Base-by-base conservation (phyloP, 768 basidiomycete species). In the Hortiboletus campestris region DNA sequence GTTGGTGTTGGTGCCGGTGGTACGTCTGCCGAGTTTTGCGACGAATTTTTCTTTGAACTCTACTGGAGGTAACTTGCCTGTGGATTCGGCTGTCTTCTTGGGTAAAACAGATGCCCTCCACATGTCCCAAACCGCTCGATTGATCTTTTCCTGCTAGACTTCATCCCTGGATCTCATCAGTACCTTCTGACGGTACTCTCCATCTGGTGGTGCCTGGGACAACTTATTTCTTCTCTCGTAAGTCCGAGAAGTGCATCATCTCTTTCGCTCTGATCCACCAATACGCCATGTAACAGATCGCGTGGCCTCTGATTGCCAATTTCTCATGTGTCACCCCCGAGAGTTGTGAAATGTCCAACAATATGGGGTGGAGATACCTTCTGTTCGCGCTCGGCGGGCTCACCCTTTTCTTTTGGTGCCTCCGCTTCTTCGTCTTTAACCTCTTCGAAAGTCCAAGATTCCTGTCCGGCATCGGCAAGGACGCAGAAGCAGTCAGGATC, bases 291-390 rank as follows among this genome's bases (percentile, higher is more conserved):
- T 42, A 25, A 25, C 39, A 82, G 81, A 63, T 85, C 56, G 83
- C 83, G 1, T 84, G 84, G 83, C 82, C 84, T 2, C 64, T 85
- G 25, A 80, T 84, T 14, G 73, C 79, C 14, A 80, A 82, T 58
- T 78, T 78, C 56, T 81, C 84, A 7, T 85, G 84, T 57, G 51
- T 74, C 0, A 59, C 66, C 4, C 17, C 70, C 0, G 55, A 53
- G 7, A 61, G 70, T 4, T 81, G 81, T 56, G 55, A 73, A 36
- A 75, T 71, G 46, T 65, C 73, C 3, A 59, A 79, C 19, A 85
- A 85, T 59, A 84, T 82, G 83, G 84, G 84, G 22, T 85, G 84
- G 84, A 73, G 84, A 29, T 84, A 85, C 62, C 75, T 84, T 25
- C 68, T 84, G 32, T 77, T 82, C 64, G 74, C 75, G 0, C 76